Conservation (phyloP, 2,329 filamentous ascomycete species). For the Fusarium sp. region DNA sequence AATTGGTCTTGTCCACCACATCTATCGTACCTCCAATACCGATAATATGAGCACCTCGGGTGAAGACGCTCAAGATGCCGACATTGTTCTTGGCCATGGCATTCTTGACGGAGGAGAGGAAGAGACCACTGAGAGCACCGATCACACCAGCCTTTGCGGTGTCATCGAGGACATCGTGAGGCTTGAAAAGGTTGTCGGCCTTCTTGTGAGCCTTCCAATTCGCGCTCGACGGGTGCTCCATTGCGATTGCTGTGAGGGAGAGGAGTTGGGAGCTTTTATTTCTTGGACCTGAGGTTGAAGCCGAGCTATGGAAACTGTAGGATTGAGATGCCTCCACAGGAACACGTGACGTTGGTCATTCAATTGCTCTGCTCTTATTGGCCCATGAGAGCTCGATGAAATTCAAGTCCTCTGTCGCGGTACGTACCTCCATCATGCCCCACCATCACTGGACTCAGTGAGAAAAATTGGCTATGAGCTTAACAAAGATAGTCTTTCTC, state of each 20-base stretch:
- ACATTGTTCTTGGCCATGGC: constrained; percentile 85
- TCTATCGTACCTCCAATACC: constrained; percentile 53
- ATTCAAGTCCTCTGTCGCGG: constrained; percentile 1
- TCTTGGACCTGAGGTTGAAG: constrained; percentile 42
- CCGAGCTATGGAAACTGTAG: constrained; percentile 41
- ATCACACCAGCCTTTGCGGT: constrained; percentile 72
- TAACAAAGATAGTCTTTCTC: not conserved
- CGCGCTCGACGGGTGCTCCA: constrained; percentile 46
- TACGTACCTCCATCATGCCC: constrained; percentile 35
- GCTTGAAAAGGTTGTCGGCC: constrained; percentile 64
- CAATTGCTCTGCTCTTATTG: constrained; percentile 50
- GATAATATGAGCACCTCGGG: constrained; percentile 79
- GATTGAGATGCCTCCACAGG: constrained; percentile 33
- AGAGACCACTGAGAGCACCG: constrained; percentile 73
- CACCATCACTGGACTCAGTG: constrained; percentile 21
- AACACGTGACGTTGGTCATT: constrained; percentile 50
- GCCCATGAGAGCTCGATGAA: constrained; percentile 17
- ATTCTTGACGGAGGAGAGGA: constrained; percentile 85
- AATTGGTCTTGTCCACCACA: constrained; percentile 24
- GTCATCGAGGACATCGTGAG: constrained; percentile 77
- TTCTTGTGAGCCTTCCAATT: constrained; percentile 41
- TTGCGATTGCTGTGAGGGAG: constrained; percentile 40
- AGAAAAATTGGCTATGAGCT: constrained; percentile 34
- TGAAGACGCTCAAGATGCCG: constrained; percentile 82
- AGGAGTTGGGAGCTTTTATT: constrained; percentile 40